phyloP scores from a whole-genome alignment of 768 basidiomycete genomes.

The Xerocomellus intermedius region DNA sequence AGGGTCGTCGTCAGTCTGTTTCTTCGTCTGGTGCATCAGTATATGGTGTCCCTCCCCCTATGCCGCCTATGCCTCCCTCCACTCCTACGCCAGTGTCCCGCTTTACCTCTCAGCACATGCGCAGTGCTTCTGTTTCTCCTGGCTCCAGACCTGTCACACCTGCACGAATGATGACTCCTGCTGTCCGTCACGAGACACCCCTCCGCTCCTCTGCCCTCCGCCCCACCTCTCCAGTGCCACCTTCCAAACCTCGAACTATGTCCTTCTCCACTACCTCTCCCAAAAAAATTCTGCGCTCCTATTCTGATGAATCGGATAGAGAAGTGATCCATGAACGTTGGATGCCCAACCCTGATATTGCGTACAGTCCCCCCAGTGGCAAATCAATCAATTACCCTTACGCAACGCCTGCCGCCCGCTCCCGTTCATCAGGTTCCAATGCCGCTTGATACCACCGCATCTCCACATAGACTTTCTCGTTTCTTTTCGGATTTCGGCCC shows the following conservation, averaged over 20 bases:
- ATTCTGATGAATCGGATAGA: conserved; percentile 62
- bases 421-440: conserved; percentile 35
- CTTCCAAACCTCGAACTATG: conserved; percentile 48
- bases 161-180: conserved; percentile 29
- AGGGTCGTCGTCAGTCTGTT: conserved; percentile 31
- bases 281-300: conserved; percentile 56
- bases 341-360: conserved; percentile 49
- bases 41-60: conserved; percentile 31
- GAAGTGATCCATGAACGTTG: conserved; percentile 62
- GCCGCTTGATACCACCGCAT: conserved; percentile 32
- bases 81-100: conserved; percentile 51
- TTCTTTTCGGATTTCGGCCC: conserved; percentile 28
- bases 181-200: conserved; percentile 30
- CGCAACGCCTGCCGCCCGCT: conserved; percentile 22
- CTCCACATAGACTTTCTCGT: conserved; percentile 21
- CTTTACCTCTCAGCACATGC: conserved; percentile 51
- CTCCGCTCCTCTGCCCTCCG: conserved; percentile 30
- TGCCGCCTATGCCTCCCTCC: conserved; percentile 43
- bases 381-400: conserved; percentile 29
- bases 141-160: conserved; percentile 34
- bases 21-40: conserved; percentile 32
- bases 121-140: conserved; percentile 52
- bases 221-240: conserved; percentile 30
- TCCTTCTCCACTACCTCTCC: conserved; percentile 48
- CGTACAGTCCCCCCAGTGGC: conserved; percentile 38